Evolutionary conservation across 371 early-diverging fungal species (phyloP), one percentile per base, ranked within the genome.

Genomic region (Actinomortierella wolfii): DNA sequence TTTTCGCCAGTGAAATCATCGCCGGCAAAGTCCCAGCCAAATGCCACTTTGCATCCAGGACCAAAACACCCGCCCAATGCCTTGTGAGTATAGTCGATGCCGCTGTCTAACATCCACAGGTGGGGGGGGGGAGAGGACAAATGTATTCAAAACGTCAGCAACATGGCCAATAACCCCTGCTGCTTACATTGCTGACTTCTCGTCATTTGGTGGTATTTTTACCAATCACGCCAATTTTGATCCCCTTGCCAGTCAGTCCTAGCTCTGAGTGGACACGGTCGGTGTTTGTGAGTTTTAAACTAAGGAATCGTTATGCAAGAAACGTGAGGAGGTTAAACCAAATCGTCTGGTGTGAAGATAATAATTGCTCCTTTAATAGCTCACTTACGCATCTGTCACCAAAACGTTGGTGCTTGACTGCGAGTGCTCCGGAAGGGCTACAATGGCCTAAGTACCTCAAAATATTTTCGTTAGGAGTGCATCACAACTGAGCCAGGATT

Each of bases 151-250:
- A n/a, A n/a, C 11, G 34, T 34, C 34, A 34, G 34, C 34, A 34
- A 11, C 34, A 34, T 6, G 11, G 34, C 34, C 11, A 34, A 6
- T 34, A 34, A n/a, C n/a, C n/a, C n/a, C n/a, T n/a, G n/a, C n/a
- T 23, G 17, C 45, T 21, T 14, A 46, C 3, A 53, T 40, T 14
- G 4, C 6, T 26, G 44, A 52, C 26, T 17, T 23, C 43, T 77
- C 67, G 70, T 23, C 4, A 2, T 51, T 51, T 17, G 15, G 8
- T 0, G 17, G 40, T 3, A n/a, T 13, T 24, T 47, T 57, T 69
- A 69, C 70, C 90, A 48, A 90, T 86, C 21, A 89, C 68, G 11
- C 86, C 89, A 21, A 89, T 84, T 54, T 82, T 85, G 76, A 88
- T 63, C 0, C 83, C 89, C 18, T 79, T 74, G 50, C 92, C 92